Conservation (phyloP, 2,329 filamentous ascomycete species). For the Podosphaera xanthii region DNA sequence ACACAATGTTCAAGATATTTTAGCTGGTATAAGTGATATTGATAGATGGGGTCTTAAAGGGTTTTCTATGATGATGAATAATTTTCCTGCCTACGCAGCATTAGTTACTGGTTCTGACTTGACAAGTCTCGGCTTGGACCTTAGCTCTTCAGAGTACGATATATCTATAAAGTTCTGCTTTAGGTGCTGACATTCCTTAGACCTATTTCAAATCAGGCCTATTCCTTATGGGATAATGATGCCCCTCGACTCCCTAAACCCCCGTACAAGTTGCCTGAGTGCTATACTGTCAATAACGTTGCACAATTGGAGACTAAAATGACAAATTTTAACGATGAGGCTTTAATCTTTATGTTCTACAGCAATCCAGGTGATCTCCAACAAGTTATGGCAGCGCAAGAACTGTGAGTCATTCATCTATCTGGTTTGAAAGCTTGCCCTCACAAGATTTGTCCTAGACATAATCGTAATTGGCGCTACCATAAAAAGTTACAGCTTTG, state of each 20-base stretch:
- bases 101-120: conserved; percentile 38
- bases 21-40: conserved; percentile 35
- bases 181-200: conserved; percentile 9
- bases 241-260: conserved; percentile 33
- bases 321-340: conserved; percentile 43
- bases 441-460: conserved; percentile 19
- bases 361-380: conserved; percentile 38
- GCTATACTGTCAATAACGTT: conserved; percentile 43
- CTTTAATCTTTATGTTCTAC: conserved; percentile 47
- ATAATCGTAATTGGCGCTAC: conserved; percentile 43
- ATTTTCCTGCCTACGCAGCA: conserved; percentile 38
- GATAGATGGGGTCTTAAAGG: conserved; percentile 46
- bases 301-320: conserved; percentile 43
- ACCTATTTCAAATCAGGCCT: conserved; percentile 32
- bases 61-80: conserved; percentile 34
- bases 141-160: conserved; percentile 32
- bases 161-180: background rate
- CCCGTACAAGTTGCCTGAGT: conserved; percentile 37
- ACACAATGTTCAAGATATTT: conserved; percentile 28
- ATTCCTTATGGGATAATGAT: conserved; percentile 36
- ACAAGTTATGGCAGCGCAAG: conserved; percentile 38
- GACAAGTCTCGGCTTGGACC: conserved; percentile 30
- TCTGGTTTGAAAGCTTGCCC: background rate
- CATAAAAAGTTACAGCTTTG: conserved; percentile 43
- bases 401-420: conserved; percentile 26